Percentiles rank a stretch among this genome's conserved stretches.
Conservation (phyloP, 108 stramenopile species). For the Cylindrotheca fusiformis region DNA sequence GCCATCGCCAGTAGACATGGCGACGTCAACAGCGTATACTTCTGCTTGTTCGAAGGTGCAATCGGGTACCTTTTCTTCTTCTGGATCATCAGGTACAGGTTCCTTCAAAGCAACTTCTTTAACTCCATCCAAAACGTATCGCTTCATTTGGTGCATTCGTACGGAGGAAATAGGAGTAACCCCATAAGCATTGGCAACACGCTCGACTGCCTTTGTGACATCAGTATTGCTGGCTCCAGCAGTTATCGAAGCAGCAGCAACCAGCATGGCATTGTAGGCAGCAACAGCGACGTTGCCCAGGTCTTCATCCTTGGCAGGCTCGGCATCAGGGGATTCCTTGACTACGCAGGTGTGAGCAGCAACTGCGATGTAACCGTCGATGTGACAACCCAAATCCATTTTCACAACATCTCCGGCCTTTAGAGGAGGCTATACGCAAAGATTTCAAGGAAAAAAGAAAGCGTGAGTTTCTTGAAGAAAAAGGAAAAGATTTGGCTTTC, state of each 20-base stretch:
- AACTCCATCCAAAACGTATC: conserved; percentile 94
- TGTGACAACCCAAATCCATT: conserved; percentile 98
- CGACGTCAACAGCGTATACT: conserved; percentile 97
- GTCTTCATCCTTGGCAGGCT: conserved; percentile 44
- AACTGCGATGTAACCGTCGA: conserved; percentile 98
- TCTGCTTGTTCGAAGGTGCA: conserved; percentile 87
- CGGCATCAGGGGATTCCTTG: conserved; percentile 44
- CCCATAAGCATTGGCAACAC: conserved; percentile 92
- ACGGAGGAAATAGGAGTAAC: conserved; percentile 94
- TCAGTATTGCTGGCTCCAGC: conserved; percentile 88
- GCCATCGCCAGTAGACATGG: conserved; percentile 97
- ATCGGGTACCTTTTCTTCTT: conserved; percentile 78
- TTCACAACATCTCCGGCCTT: conserved; percentile 97
- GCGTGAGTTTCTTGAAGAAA: neutral
- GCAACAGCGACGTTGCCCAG: conserved; percentile 89
- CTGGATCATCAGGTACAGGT: conserved; percentile 73
- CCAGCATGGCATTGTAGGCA: conserved; percentile 96
- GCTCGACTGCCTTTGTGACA: conserved; percentile 90
- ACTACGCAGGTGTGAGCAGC: conserved; percentile 96
- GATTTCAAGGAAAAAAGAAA: neutral
- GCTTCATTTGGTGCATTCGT: conserved; percentile 99
- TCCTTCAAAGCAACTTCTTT: conserved; percentile 89
- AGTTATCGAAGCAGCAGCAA: conserved; percentile 86
- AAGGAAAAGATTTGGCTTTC: neutral
- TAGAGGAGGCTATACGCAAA: conserved; percentile 55